Percentiles rank a stretch among this genome's conserved stretches.
Evolutionary conservation across 768 basidiomycete species (phyloP).

Genomic region (Calocera viscosa): DNA sequence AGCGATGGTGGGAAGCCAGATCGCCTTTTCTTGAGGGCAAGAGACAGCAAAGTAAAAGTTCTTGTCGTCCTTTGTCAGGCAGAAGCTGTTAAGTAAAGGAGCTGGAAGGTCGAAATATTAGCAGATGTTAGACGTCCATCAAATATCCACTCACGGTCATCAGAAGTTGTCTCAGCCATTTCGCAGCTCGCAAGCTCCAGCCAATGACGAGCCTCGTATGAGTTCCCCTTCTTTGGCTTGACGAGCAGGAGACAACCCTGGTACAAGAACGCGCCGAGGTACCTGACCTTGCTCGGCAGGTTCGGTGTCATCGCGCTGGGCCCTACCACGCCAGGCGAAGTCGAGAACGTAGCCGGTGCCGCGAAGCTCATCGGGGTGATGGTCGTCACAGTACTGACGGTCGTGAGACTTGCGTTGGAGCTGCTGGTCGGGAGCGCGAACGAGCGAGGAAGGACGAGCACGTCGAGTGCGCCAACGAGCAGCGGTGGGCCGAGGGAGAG

Average conservation of each 20-base stretch:
- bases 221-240: constrained; percentile 62
- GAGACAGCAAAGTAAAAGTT: constrained; percentile 78
- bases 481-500: constrained; percentile 65
- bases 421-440: not conserved
- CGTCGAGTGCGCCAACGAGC: constrained; percentile 77
- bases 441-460: constrained; percentile 34
- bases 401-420: not conserved
- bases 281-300: constrained; percentile 54
- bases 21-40: constrained; percentile 68
- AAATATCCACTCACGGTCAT: constrained; percentile 51
- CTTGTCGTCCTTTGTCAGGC: constrained; percentile 53
- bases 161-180: constrained; percentile 51
- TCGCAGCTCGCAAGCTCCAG: constrained; percentile 65
- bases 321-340: constrained; percentile 15
- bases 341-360: constrained; percentile 29
- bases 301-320: not conserved
- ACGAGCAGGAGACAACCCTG: constrained; percentile 71
- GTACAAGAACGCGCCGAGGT: constrained; percentile 84
- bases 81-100: constrained; percentile 69
- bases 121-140: not conserved
- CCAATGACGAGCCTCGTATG: constrained; percentile 83
- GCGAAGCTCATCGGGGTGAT: constrained; percentile 32
- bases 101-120: constrained; percentile 34
- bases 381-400: constrained; percentile 21
- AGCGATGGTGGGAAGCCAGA: constrained; percentile 66